These are phyloP conservation scores for Pythium utonaiense DNA, from an alignment of 352 stramenopile species.

Conservation along the genomic window DNA sequence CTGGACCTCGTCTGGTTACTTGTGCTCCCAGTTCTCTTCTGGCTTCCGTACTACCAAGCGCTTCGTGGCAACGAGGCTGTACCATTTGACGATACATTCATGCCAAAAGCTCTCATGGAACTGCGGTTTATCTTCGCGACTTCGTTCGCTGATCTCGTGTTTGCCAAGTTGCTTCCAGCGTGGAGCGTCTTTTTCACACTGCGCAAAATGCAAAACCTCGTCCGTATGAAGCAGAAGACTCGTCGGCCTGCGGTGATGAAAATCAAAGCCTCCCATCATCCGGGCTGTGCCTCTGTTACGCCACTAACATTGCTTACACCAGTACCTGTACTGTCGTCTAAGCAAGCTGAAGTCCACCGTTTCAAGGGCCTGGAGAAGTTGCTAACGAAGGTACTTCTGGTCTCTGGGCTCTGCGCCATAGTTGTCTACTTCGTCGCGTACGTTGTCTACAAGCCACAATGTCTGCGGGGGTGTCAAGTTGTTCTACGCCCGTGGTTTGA, in stretches of 20 bases:
- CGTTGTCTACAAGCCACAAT: background rate
- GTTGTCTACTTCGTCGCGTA: background rate
- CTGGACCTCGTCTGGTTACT: conserved; percentile 10
- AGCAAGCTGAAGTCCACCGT: background rate
- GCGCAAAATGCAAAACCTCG: background rate
- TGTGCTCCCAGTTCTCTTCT: conserved; percentile 6
- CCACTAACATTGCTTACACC: background rate
- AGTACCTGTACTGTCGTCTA: background rate
- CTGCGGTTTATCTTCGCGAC: conserved; percentile 12
- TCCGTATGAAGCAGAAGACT: background rate
- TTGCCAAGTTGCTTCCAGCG: conserved; percentile 3
- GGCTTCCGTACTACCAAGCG: background rate
- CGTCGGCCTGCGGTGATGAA: background rate
- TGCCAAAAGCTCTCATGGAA: conserved; percentile 6
- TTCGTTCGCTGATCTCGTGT: conserved; percentile 11
- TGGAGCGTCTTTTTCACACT: conserved; percentile 6
- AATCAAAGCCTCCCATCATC: background rate
- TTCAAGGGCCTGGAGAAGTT: background rate
- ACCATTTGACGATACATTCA: conserved; percentile 7
- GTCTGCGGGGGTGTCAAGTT: background rate
- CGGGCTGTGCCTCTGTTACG: background rate
- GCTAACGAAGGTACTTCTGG: background rate
- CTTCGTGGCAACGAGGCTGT: background rate
- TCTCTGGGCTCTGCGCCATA: background rate
- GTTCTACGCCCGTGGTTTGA: conserved; percentile 10